Evolutionary conservation across 2,329 filamentous ascomycete species (phyloP), one percentile per base, ranked within the genome.

Genomic region (Fusarium torreyae): DNA sequence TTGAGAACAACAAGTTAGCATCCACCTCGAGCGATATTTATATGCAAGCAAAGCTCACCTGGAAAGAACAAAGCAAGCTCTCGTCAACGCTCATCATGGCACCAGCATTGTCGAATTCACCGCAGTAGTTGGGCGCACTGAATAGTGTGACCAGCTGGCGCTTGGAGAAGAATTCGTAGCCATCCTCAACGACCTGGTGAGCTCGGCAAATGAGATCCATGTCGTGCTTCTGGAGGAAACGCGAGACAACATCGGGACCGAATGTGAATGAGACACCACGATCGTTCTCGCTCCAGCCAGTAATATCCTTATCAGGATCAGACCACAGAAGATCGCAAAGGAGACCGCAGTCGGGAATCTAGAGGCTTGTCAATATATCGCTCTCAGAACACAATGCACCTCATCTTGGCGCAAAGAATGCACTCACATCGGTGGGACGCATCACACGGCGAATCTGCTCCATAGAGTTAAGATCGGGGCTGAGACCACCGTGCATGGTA

Each of bases 31-130:
- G 14, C 7, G 40, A 24, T 15, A 11, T 43, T 34, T 31, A 31
- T 31, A 28, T 28, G 28, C 10, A 13, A 17, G 11, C 17, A 8
- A 40, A 24, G 46, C 84, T 57, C 74, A 96, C 93, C 92, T 98
- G 96, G 91, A 99, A 99, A 69, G 94, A 98, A 87, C 96, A 99
- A 77, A 99, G 87, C 82, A 99, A 85, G 81, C 94, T 98, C 87
- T 98, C 96, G 80, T 98, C 96, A 39, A 99, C 96, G 79, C 94
- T 98, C 96, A 99, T 98, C 95, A 99, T 98, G 71, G 96, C 96
- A 80, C 96, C 96, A 54, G 95, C 95, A 79, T 99, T 99, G 87
- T 99, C 96, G 79, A 99, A 99, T 84, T 99, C 96, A 81, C 95
- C 95, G 77, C 95, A 99, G 87, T 99, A 99, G 85, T 99, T 99